Evolutionary conservation across 495 filamentous ascomycete species (phyloP).

Genomic region (Podospora conica): DNA sequence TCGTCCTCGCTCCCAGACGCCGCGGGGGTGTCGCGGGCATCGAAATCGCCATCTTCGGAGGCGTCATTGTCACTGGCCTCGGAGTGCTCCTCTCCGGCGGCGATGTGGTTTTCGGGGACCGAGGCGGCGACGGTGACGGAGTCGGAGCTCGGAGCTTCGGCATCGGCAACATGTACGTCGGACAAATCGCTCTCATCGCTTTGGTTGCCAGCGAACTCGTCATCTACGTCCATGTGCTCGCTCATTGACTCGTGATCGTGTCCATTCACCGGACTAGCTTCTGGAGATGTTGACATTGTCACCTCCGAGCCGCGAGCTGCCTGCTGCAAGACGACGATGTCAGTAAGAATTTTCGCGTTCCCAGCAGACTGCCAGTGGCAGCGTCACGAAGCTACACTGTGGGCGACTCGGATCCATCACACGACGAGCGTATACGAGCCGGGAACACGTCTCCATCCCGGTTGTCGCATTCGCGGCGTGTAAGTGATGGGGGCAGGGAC

Average conservation of each 20-base stretch:
- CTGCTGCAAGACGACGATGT: constrained; percentile 43
- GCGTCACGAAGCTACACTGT: constrained; percentile 24
- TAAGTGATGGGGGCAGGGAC: constrained; percentile 43
- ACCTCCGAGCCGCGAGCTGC: constrained; percentile 32
- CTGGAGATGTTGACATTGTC: constrained; percentile 47
- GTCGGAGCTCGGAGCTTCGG: constrained; percentile 30
- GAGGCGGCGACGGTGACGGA: constrained; percentile 52
- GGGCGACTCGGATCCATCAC: constrained; percentile 34
- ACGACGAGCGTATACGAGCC: constrained; percentile 18
- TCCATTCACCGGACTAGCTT: constrained; percentile 40
- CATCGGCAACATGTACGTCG: constrained; percentile 35
- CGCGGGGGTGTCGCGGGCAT: constrained; percentile 57
- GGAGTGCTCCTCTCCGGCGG: constrained; percentile 26
- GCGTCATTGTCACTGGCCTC: constrained; percentile 60
- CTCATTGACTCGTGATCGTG: constrained; percentile 29
- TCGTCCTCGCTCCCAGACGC: constrained; percentile 41
- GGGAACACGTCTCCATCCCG: constrained; percentile 26
- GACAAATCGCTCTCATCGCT: constrained; percentile 43
- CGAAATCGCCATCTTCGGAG: constrained; percentile 76
- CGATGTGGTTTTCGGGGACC: constrained; percentile 61
- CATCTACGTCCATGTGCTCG: constrained; percentile 16
- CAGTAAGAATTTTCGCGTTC: constrained; percentile 29
- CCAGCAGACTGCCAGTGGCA: constrained; percentile 16
- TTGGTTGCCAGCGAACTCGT: constrained; percentile 26
- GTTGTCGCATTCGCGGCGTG: constrained; percentile 41